Evolutionary conservation across 495 filamentous ascomycete species (phyloP).

Genomic region (Podospora australis): DNA sequence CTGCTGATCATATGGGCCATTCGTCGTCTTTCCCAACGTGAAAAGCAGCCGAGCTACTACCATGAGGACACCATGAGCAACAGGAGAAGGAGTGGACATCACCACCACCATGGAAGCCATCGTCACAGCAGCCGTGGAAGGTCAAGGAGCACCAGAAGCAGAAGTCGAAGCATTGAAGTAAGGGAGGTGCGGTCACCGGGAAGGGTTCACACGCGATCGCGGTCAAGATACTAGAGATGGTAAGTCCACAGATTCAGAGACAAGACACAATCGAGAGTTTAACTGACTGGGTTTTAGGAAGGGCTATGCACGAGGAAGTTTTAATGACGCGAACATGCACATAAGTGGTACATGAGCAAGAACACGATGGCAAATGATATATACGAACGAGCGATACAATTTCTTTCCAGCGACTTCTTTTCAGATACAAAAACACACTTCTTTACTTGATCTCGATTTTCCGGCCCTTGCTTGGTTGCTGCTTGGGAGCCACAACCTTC

Average conservation of each 20-base stretch:
- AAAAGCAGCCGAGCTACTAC: slow-evolving; percentile 2
- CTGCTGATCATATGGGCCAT: slow-evolving; percentile 2
- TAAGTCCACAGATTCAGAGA: too few relatives aligned
- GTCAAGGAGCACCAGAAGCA: not conserved
- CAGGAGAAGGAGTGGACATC: not conserved
- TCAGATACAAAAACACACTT: too few relatives aligned
- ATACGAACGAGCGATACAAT: too few relatives aligned
- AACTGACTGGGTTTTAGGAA: too few relatives aligned
- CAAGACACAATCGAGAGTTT: too few relatives aligned
- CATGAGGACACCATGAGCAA: slow-evolving; percentile 1
- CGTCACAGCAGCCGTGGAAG: not conserved
- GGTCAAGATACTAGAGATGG: not conserved
- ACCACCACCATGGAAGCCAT: not conserved
- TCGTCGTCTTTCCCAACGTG: not conserved
- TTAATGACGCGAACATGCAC: too few relatives aligned
- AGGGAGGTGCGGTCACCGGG: not conserved
- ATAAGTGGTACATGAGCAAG: too few relatives aligned
- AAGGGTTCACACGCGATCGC: not conserved
- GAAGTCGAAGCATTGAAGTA: not conserved
- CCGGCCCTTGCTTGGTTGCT: slow-evolving; percentile 4
- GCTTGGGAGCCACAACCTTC: slow-evolving; percentile 20
- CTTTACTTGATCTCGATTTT: slow-evolving; percentile 14
- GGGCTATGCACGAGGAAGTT: too few relatives aligned
- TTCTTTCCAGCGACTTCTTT: too few relatives aligned
- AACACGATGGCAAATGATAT: too few relatives aligned